These are phyloP conservation scores for Oryza glaberrima DNA, from an alignment of 176 grass and related monocot genomes.

Conservation along the genomic window DNA sequence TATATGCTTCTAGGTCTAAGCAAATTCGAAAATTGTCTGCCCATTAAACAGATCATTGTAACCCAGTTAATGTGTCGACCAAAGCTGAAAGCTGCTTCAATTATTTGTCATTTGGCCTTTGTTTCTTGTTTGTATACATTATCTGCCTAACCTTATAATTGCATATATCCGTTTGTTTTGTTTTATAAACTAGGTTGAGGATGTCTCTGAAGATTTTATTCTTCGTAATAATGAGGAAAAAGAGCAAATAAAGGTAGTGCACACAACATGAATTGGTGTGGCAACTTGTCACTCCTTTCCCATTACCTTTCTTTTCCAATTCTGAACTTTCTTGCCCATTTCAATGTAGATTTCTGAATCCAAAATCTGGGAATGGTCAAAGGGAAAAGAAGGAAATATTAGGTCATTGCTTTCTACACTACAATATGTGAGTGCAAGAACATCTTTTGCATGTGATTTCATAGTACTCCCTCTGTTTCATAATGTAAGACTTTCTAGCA, in stretches of 20 bases:
- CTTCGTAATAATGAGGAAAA: constrained; percentile 44
- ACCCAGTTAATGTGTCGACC: background rate
- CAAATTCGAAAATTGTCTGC: constrained; percentile 6
- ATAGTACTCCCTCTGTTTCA: background rate
- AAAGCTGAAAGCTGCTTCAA: background rate
- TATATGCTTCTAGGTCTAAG: constrained; percentile 4
- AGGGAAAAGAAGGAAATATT: constrained; percentile 98
- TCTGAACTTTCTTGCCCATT: constrained; percentile 34
- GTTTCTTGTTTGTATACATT: constrained; percentile 13
- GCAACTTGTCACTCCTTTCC: constrained; percentile 29
- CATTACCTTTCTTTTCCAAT: constrained; percentile 7
- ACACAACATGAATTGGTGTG: background rate
- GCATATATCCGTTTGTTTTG: constrained; percentile 20
- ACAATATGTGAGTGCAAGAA: constrained; percentile 79
- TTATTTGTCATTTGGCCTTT: background rate
- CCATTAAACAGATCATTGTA: background rate
- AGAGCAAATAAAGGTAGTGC: constrained; percentile 79
- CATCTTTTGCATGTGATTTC: constrained; percentile 32
- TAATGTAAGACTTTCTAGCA: too few species aligned
- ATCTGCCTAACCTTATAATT: constrained; percentile 24
- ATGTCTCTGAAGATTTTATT: constrained; percentile 59
- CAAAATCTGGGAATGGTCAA: constrained; percentile 90
- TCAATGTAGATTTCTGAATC: constrained; percentile 64
- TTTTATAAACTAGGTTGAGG: constrained; percentile 66
- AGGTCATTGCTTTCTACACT: constrained; percentile 94